Base-by-base conservation (phyloP, 495 filamentous ascomycete genomes). In the Neurospora tetraspora region DNA sequence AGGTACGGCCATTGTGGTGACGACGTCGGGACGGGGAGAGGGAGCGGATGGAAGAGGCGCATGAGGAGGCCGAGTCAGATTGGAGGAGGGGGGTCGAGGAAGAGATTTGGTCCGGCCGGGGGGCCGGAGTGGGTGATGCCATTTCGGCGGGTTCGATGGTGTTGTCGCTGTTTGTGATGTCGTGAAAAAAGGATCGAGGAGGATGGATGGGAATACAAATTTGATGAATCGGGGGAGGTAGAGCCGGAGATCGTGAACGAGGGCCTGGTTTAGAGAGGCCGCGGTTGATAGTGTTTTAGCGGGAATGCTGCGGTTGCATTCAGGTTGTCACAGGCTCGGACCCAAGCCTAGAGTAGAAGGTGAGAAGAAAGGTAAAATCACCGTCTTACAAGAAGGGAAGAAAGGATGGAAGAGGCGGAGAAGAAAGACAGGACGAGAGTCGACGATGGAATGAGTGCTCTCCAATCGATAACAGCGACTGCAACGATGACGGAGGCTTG, bases 31-130 rank as follows among this genome's bases (percentile, higher is more conserved):
- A 43, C 38, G 78, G 76, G 45, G 79, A 79, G 38, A 71, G 75
- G 47, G 83, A 81, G 73, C 78, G 82, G 39, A 80, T 61, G n/a
- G 80, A 80, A 9, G 81, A 77, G 43, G 73, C 70, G 39, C 80
- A 78, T 23, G 81, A 79, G 73, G 76, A 79, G 37, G 79, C 73
- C 53, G 65, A 79, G 78, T 78, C 81, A 73, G 69, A 75, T 73
- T 72, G 76, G 70, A 79, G 78, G 69, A 80, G 78, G 12, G 75
- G 72, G 20, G 75, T 73, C 27, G 80, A 76, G 65, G 34, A 18
- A 31, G 68, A 39, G 6, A 61, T 53, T 53, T 59, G 77, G 73
- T 71, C 74, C 69, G 40, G 53, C 39, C 39, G 72, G 65, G 71
- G 43, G 43, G 47, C 59, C 72, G 71, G 40, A 37, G 61, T 71